A percentile compares a stretch with the other conserved stretches of the same genome.
phyloP scores from a whole-genome alignment of 768 basidiomycete species.

The Fomitopsis serialis region DNA sequence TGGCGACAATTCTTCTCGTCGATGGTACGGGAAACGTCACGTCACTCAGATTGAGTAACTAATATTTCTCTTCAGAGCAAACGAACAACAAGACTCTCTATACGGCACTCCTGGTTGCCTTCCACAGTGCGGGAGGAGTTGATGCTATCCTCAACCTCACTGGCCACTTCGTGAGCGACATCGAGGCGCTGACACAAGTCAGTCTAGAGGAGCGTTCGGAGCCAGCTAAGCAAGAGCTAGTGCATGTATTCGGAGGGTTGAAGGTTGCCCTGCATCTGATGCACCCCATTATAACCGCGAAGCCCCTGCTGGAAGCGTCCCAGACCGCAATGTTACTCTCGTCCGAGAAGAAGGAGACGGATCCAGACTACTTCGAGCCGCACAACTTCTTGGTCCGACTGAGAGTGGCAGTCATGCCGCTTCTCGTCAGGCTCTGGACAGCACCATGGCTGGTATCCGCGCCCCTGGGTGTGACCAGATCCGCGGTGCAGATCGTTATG shows the following conservation, averaged over 20 bases:
- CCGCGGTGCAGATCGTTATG: conserved; percentile 71
- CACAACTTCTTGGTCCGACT: conserved; percentile 83
- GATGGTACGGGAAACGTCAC: conserved; percentile 42
- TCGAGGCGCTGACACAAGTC: conserved; percentile 46
- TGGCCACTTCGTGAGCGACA: conserved; percentile 45
- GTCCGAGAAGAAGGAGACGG: conserved; percentile 74
- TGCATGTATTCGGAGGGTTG: conserved; percentile 74
- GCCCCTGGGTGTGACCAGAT: conserved; percentile 69
- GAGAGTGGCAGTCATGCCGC: conserved; percentile 63
- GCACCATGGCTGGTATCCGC: conserved; percentile 76
- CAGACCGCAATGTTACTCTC: conserved; percentile 72
- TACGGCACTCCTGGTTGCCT: conserved; percentile 73
- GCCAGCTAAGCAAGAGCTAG: conserved; percentile 53
- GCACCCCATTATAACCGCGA: conserved; percentile 69
- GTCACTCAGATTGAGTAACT: neutral
- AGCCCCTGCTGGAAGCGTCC: conserved; percentile 77
- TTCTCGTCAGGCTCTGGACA: conserved; percentile 71
- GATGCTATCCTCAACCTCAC: conserved; percentile 60
- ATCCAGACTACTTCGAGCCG: conserved; percentile 77
- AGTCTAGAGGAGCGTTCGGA: conserved; percentile 54
- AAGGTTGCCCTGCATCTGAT: conserved; percentile 80
- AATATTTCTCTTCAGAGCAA: conserved; percentile 49
- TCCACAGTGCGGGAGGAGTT: conserved; percentile 69
- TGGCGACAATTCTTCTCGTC: conserved; percentile 46
- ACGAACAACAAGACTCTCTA: conserved; percentile 70